phyloP scores from a whole-genome alignment of 2,329 filamentous ascomycete genomes.

The Hortaea werneckii region DNA sequence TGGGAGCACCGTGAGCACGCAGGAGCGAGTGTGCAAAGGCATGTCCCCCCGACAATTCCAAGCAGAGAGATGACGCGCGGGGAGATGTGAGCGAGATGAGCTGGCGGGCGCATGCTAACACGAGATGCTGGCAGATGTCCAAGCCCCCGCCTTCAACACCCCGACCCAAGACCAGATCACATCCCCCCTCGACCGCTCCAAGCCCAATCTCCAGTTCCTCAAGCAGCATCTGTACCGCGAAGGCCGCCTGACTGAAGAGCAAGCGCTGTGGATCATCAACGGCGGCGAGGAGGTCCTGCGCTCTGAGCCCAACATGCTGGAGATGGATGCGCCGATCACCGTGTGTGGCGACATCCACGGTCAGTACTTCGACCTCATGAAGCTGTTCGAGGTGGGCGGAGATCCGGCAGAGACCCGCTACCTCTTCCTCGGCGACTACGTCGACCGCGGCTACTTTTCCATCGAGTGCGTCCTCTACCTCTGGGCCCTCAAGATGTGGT shows the following conservation, averaged over 20 bases:
- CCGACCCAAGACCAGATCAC: slow-evolving; percentile 93
- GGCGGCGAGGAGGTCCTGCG: slow-evolving; percentile 79
- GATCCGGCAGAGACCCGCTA: slow-evolving; percentile 95
- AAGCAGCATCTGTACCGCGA: slow-evolving; percentile 99
- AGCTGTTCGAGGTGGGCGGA: slow-evolving; percentile 95
- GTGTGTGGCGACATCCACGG: slow-evolving; percentile 98
- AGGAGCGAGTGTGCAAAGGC: slow-evolving; percentile 98
- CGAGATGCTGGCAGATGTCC: slow-evolving; percentile 59
- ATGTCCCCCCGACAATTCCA: slow-evolving; percentile 6
- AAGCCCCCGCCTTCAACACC: slow-evolving; percentile 88
- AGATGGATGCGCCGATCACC: slow-evolving; percentile 99
- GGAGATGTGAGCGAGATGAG: not conserved
- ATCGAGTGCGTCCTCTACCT: slow-evolving; percentile 98
- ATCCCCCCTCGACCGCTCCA: slow-evolving; percentile 71
- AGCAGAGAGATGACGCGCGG: not conserved
- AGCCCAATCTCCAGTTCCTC: slow-evolving; percentile 86
- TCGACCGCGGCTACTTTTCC: slow-evolving; percentile 96
- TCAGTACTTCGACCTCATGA: slow-evolving; percentile 99
- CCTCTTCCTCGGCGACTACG: slow-evolving; percentile 94
- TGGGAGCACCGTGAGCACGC: slow-evolving; percentile 84
- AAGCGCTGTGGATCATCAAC: slow-evolving; percentile 90
- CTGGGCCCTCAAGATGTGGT: slow-evolving; percentile 98
- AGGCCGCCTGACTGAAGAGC: slow-evolving; percentile 90
- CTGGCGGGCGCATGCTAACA: slow-evolving; percentile 7
- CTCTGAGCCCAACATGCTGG: slow-evolving; percentile 85